phyloP scores from a whole-genome alignment of 1,284 basidiomycete genomes.

The Cystobasidium pallidum region DNA sequence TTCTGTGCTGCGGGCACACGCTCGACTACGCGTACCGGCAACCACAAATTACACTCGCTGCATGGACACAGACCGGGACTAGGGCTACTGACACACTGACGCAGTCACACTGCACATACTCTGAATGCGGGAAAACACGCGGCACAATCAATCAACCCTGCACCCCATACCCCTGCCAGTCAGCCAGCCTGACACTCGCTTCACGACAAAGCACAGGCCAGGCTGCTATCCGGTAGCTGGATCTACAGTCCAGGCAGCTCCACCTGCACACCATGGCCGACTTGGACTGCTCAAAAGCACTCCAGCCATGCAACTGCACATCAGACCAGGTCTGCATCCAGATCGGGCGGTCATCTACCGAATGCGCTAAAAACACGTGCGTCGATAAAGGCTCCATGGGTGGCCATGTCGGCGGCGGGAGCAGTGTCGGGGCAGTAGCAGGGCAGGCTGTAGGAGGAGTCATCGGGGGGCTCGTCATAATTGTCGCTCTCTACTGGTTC shows the following conservation, averaged over 20 bases:
- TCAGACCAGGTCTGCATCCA: conserved; percentile 46
- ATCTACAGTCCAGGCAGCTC: too few species aligned
- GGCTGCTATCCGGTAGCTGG: neutral
- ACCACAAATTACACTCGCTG: neutral
- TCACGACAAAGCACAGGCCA: conserved; percentile 3
- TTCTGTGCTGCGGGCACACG: neutral
- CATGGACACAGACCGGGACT: neutral
- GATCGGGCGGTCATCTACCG: conserved; percentile 39
- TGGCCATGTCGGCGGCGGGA: conserved; percentile 20
- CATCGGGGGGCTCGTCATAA: conserved; percentile 47
- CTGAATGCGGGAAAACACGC: too few species aligned
- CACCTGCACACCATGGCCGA: conserved; percentile 3
- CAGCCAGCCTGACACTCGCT: conserved; percentile 4
- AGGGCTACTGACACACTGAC: too few species aligned
- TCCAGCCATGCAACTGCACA: conserved; percentile 46
- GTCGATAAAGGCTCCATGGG: conserved; percentile 25
- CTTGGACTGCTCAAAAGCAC: conserved; percentile 34
- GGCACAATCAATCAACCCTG: too few species aligned
- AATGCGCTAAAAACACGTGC: conserved; percentile 49
- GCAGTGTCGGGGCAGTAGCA: conserved; percentile 47
- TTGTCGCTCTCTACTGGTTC: conserved; percentile 50
- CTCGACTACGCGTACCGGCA: neutral
- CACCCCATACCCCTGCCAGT: neutral
- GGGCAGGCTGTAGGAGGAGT: conserved; percentile 52
- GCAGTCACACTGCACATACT: too few species aligned